These are phyloP conservation scores for Candida nanaspora DNA, from an alignment of 805 yeast genomes.

Conservation along the genomic window DNA sequence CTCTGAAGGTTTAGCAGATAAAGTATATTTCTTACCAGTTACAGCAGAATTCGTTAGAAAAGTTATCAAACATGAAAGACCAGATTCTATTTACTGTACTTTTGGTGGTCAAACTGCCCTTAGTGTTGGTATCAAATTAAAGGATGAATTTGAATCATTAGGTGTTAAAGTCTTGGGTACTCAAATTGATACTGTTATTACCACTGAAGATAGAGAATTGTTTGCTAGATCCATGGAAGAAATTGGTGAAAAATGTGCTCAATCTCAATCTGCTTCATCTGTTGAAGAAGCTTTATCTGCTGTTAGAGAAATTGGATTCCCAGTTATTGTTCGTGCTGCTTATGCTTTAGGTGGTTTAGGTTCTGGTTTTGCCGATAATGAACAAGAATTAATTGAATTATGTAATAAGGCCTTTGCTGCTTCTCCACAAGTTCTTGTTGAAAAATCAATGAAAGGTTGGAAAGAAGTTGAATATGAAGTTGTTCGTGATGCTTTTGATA, in stretches of 20 bases:
- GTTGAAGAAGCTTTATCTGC: slow-evolving; percentile 81
- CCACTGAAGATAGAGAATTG: slow-evolving; percentile 96
- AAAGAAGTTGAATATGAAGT: slow-evolving; percentile 98
- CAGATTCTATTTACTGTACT: slow-evolving; percentile 94
- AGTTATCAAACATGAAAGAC: slow-evolving; percentile 89
- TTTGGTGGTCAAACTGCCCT: slow-evolving; percentile 99
- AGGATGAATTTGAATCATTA: slow-evolving; percentile 86
- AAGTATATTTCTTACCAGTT: slow-evolving; percentile 97
- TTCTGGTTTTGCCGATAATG: slow-evolving; percentile 93
- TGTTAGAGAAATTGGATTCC: slow-evolving; percentile 83
- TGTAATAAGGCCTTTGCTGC: slow-evolving; percentile 92
- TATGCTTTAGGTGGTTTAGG: slow-evolving; percentile 97
- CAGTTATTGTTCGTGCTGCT: slow-evolving; percentile 96
- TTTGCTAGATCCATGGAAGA: slow-evolving; percentile 93
- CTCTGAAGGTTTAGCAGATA: slow-evolving; percentile 95
- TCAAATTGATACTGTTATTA: slow-evolving; percentile 89
- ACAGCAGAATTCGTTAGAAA: slow-evolving; percentile 94
- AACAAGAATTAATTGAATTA: slow-evolving; percentile 70
- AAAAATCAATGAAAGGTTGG: slow-evolving; percentile 98
- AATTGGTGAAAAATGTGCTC: slow-evolving; percentile 92
- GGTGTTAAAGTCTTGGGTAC: slow-evolving; percentile 97
- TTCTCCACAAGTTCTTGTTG: slow-evolving; percentile 93
- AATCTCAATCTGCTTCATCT: slow-evolving; percentile 76
- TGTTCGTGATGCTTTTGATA: slow-evolving; percentile 94
- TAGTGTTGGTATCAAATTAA: slow-evolving; percentile 89